Evolutionary conservation across 345 rosid genomes (phyloP), one percentile per base, ranked within the genome.

Genomic region (Pugionium dolabratum): DNA sequence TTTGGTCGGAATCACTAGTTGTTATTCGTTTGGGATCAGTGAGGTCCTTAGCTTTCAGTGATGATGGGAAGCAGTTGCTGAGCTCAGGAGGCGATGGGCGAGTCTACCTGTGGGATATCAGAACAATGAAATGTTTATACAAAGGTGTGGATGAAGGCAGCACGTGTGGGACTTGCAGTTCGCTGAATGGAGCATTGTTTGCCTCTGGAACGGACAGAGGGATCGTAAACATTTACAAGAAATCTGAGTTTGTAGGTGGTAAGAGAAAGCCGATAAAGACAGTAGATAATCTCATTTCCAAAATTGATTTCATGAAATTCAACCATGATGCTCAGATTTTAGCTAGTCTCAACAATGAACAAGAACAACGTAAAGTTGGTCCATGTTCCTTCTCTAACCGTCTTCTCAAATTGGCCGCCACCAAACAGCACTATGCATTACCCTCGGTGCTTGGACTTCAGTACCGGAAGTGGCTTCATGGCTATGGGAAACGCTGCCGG

Each of bases 31-130:
- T 18, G 18, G 18, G 18, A 18, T 18, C 18, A 18, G 18, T 18
- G 18, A 18, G 18, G 18, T 18, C 18, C 18, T 18, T 18, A 18
- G 18, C 18, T 18, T 18, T 18, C 18, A 18, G 18, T 18, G 18
- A 18, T 18, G 18, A 18, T 18, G 18, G 92, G 59, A 78, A 74
- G 67, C 84, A 85, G 74, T 62, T 93, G 50, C 53, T 93, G 70
- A 90, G 91, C 77, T 82, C 88, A 35, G 97, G 96, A 34, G 97
- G 98, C 3, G 97, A 93, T n/a, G 96, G 98, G 4, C 90, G 86
- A 54, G 78, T 93, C 33, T 93, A 90, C 47, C 86, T 80, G 51
- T 93, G 97, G 98, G 98, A 93, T 70, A 81, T 90, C 71, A 80
- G 97, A 68, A 93, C 86, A 3, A 79, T 81, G 83, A 76, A 80